Evolutionary conservation across 495 filamentous ascomycete genomes (phyloP), one percentile per base, ranked within the genome.

Genomic region (Penicillium macrosclerotiorum): DNA sequence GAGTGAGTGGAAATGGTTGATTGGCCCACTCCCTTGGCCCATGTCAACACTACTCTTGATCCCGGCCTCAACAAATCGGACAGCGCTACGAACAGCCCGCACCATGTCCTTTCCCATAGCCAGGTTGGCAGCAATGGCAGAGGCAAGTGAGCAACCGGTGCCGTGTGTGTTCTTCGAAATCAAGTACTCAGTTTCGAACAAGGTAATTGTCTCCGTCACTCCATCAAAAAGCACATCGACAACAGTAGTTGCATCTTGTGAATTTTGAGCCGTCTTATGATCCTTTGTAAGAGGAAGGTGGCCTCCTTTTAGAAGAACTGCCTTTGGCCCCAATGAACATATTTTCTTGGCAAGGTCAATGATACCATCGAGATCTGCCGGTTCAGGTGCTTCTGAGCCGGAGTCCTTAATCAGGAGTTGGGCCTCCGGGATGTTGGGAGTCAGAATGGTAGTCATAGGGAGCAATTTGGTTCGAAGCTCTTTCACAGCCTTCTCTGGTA

Each of bases 141-240:
- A 96, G 40, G 93, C 93, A 42, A 98, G 79, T 11, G 90, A 93
- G 57, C 93, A 98, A 14, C 93, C 93, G 5, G 93, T 98, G 3
- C 93, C 93, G 65, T 98, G 93, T 2, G 93, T 98, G 51, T 93
- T 90, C 48, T 74, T 85, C 4, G 84, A 85, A 2, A 75, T 61
- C 17, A 85, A 66, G 57, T 83, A 96, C 2, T 73, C 73, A 7
- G 75, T 85, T 63, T 90, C 80, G 31, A 93, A 76, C 19, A 81
- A 66, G 0, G 45, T 37, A 5, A 42, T 38, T 1, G 77, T 72
- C 0, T 68, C 53, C 13, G 77, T 50, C 0, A 68, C 69, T 3
- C 79, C 76, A 26, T 89, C 82, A 47, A 78, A 78, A 2, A 96
- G 73, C 19, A 95, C 74, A 62, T 97, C 84, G 19, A 94, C 70